Percentiles rank a stretch among this genome's conserved stretches.
phyloP scores from a whole-genome alignment of 192 early-diverging fungal genomes.

The Podila epicladia region DNA sequence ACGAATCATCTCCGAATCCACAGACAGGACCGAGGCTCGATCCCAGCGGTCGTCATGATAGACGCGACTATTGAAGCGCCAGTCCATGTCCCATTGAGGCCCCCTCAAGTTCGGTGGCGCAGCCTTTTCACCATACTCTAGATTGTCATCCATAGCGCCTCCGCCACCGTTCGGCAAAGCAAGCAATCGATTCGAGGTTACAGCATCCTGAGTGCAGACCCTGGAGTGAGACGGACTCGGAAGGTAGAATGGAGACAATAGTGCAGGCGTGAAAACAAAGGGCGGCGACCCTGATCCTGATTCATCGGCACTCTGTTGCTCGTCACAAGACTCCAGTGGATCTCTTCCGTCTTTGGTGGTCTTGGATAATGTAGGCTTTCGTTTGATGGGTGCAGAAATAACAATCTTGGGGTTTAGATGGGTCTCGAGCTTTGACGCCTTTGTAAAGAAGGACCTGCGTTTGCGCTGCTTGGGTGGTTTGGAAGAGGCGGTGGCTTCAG shows the following conservation, averaged over 20 bases:
- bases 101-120: background rate
- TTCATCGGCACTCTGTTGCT: background rate
- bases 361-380: background rate
- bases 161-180: slow-evolving; percentile 2
- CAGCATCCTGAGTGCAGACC: background rate
- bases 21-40: slow-evolving; percentile 21
- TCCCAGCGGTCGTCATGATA: slow-evolving; percentile 50
- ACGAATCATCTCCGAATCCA: slow-evolving; percentile 20
- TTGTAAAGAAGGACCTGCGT: slow-evolving; percentile 15
- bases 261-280: background rate
- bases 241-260: slow-evolving; percentile 27
- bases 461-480: slow-evolving; percentile 14
- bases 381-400: slow-evolving; percentile 1
- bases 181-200: background rate
- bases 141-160: background rate
- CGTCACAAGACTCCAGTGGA: too few species aligned
- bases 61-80: slow-evolving; percentile 14
- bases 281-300: background rate
- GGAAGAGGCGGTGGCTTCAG: background rate
- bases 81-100: slow-evolving; percentile 11
- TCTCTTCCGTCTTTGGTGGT: background rate
- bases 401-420: background rate
- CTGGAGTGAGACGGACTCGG: slow-evolving; percentile 1
- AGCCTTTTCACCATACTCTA: background rate
- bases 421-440: slow-evolving; percentile 30